Evolutionary conservation across 768 basidiomycete genomes (phyloP).

Genomic region (Lentinus brumalis): DNA sequence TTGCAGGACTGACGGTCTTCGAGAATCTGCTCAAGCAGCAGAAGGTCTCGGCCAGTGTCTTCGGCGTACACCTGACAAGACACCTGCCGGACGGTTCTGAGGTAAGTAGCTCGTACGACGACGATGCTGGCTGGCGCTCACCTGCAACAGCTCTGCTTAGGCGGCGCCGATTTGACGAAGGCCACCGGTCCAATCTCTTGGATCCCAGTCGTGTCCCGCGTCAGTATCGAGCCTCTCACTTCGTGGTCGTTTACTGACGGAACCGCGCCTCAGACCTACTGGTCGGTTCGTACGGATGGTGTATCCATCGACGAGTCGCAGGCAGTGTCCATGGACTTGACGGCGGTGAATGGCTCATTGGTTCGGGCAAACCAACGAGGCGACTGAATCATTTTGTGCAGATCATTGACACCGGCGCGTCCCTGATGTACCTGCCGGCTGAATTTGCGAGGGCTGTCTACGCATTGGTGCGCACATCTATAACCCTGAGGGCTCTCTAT

Average conservation of each 20-base stretch:
- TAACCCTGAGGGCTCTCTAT: background rate
- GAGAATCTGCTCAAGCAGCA: no score
- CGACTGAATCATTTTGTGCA: slow-evolving; percentile 23
- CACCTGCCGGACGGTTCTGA: slow-evolving; percentile 46
- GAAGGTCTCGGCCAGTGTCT: no score
- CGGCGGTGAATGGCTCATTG: slow-evolving; percentile 37
- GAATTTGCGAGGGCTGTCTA: slow-evolving; percentile 49
- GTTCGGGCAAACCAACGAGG: background rate
- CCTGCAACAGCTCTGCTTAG: slow-evolving; percentile 40
- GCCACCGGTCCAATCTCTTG: slow-evolving; percentile 39
- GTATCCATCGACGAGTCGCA: slow-evolving; percentile 37
- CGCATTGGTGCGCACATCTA: slow-evolving; percentile 31
- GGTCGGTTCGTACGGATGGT: slow-evolving; percentile 55
- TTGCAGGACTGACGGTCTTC: slow-evolving; percentile 55
- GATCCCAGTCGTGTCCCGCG: slow-evolving; percentile 40
- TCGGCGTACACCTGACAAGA: slow-evolving; percentile 61
- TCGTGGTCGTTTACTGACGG: background rate
- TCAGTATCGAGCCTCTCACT: slow-evolving; percentile 9
- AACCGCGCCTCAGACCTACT: slow-evolving; percentile 50
- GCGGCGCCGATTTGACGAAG: slow-evolving; percentile 43
- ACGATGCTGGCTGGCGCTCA: background rate
- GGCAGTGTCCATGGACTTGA: slow-evolving; percentile 24
- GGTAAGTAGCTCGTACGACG: slow-evolving; percentile 31
- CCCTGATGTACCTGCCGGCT: slow-evolving; percentile 60
- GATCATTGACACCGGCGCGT: slow-evolving; percentile 73